Evolutionary conservation across 169 alveolate genomes (phyloP), one percentile per base, ranked within the genome.

Genomic region (Eimeria tenella): DNA sequence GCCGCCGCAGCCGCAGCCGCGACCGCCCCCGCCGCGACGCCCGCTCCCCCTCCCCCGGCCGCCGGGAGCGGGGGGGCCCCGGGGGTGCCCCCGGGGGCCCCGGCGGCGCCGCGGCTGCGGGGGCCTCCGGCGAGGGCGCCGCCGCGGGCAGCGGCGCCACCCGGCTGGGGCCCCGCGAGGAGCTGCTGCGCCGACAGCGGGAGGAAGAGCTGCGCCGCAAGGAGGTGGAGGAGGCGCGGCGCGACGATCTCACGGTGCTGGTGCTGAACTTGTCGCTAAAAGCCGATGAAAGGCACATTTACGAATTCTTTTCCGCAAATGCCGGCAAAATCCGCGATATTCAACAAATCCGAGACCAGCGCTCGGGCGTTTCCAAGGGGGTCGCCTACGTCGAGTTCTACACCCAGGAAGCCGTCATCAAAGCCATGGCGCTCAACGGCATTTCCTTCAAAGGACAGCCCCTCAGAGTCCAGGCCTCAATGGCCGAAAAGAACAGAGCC

Each of bases 401-500:
- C 96, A 97, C 99, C 31, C 98, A 98, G 70, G 99, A 99, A 93
- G 96, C 99, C 21, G 99, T 99, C 56, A 96, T 98, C 91, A 97
- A 98, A 95, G 99, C 99, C 6, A 96, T 99, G 96, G 98, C 98
- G 49, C 96, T 98, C 74, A 97, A 97, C 87, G 99, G 99, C 1
- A 97, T 97, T 84, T 96, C 96, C 94, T 93, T 98, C 68, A 97
- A 97, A 94, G 99, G 99, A 23, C 98, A 98, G 90, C 98, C 99
- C 5, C 87, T 97, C 7, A 96, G 97, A 10, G 98, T 99, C 52
- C 98, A 98, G 94, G 98, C 99, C 23, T 98, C 99, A 49, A 99
- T 98, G 97, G 99, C 99, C 4, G 99, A 99, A 96, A 99, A 98
- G 96, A 99, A 99, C 96, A 96, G 99, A 84, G 99, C 99, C 55